Percentiles rank a stretch among this genome's conserved stretches.
These are phyloP conservation scores for Boletus huronensis DNA, from an alignment of 768 basidiomycete genomes.

Conservation along the genomic window DNA sequence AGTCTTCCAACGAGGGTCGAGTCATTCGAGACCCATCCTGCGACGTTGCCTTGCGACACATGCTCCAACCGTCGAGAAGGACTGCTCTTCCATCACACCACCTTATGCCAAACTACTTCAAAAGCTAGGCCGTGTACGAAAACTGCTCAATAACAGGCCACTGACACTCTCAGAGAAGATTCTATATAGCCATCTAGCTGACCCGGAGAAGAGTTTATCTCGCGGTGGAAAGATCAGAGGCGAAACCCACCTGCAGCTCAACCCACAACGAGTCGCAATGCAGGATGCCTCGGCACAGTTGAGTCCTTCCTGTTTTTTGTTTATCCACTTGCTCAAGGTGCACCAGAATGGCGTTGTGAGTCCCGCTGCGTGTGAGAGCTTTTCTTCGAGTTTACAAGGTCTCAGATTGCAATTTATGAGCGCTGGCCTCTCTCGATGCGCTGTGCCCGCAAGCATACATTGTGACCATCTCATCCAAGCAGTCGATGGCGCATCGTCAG, in stretches of 20 bases:
- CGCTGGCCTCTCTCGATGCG: slow-evolving; percentile 77
- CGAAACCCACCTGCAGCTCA: slow-evolving; percentile 84
- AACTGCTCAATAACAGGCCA: slow-evolving; percentile 66
- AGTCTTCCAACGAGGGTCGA: slow-evolving; percentile 17
- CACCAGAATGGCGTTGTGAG: slow-evolving; percentile 78
- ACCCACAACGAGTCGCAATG: slow-evolving; percentile 94
- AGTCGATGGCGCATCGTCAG: slow-evolving; percentile 78
- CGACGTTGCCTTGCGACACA: slow-evolving; percentile 38
- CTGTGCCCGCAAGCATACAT: slow-evolving; percentile 90
- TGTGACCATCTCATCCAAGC: slow-evolving; percentile 99
- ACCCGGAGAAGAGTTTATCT: slow-evolving; percentile 70
- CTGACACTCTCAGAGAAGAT: slow-evolving; percentile 98
- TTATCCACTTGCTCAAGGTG: slow-evolving; percentile 10
- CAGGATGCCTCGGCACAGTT: slow-evolving; percentile 91
- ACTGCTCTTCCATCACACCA: slow-evolving; percentile 76
- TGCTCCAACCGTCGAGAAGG: slow-evolving; percentile 44
- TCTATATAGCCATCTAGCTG: slow-evolving; percentile 84
- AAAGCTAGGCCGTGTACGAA: slow-evolving; percentile 68
- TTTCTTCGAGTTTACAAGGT: slow-evolving; percentile 3
- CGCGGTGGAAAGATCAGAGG: slow-evolving; percentile 72
- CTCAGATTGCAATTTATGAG: slow-evolving; percentile 95
- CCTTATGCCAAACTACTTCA: slow-evolving; percentile 71
- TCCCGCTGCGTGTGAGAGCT: neutral
- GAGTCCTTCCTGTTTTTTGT: slow-evolving; percentile 32
- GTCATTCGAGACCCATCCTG: slow-evolving; percentile 20